Conservation (phyloP, 2,329 filamentous ascomycete species). For the Fusarium paranaense region DNA sequence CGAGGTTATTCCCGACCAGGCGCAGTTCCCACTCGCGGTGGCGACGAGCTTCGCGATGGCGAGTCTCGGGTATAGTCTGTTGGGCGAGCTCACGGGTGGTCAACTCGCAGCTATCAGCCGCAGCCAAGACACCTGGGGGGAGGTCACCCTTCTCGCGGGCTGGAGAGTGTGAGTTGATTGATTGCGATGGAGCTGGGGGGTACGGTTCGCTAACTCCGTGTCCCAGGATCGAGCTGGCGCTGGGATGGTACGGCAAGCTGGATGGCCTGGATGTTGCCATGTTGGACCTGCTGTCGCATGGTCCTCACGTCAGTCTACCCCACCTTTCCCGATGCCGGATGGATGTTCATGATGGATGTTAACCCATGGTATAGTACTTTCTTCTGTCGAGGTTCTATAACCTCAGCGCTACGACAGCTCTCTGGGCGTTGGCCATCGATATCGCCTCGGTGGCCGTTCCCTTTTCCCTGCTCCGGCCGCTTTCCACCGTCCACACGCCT, state of each 20-base stretch:
- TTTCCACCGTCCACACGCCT: conserved; percentile 72
- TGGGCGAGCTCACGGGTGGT: conserved; percentile 68
- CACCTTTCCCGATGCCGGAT: neutral
- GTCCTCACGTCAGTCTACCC: conserved; percentile 70
- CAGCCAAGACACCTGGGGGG: conserved; percentile 69
- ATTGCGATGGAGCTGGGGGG: neutral
- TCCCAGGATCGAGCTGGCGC: conserved; percentile 72
- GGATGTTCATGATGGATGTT: conserved; percentile 14
- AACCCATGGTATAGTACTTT: conserved; percentile 65
- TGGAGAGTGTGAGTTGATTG: conserved; percentile 66
- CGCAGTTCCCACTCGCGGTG: conserved; percentile 66
- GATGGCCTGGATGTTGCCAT: conserved; percentile 78
- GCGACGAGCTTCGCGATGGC: conserved; percentile 71
- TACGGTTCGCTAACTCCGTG: conserved; percentile 8
- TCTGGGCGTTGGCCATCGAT: conserved; percentile 74
- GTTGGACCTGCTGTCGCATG: conserved; percentile 76
- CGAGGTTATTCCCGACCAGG: conserved; percentile 52
- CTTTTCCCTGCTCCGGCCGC: conserved; percentile 78
- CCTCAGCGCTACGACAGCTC: conserved; percentile 70
- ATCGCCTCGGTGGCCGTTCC: conserved; percentile 76
- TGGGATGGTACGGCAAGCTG: conserved; percentile 80
- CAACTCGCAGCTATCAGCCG: conserved; percentile 77
- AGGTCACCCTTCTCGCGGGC: conserved; percentile 65
- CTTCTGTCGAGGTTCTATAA: conserved; percentile 84
- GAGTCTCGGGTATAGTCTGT: conserved; percentile 71